Evolutionary conservation across 768 basidiomycete genomes (phyloP), one percentile per base, ranked within the genome.

Genomic region (Calvatia gigantea): DNA sequence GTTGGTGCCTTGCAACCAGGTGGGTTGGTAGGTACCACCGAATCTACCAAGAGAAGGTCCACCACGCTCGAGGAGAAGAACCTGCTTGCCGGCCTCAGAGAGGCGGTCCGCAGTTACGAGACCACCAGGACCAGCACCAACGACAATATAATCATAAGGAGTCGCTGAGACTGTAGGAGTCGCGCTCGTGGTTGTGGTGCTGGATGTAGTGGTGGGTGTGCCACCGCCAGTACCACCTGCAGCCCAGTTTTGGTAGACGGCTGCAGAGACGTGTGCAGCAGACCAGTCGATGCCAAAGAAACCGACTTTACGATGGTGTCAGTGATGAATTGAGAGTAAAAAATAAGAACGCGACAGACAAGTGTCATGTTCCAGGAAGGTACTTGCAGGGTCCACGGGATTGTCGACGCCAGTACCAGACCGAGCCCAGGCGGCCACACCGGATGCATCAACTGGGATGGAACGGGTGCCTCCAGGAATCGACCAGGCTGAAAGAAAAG

Each of bases 41-140:
- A 83, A 84, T 56, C 78, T 69, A 29, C 75, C 75, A 19, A 82
- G 81, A 61, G 78, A 81, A 6, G 85, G 85, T 1, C 84, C 84
- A 41, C 85, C 85, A 53, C 83, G 80, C 61, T 85, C 85, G 4
- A 86, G 68, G 1, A 86, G 72, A 14, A 85, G 67, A 1, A 86
- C 83, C 48, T 82, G 82, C 69, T 85, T 85, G 35, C 82, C 82
- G 28, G 81, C 75, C 65, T 85, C 77, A 12, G 82, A 79, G 2
- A 85, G 67, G 35, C 83, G 75, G 61, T 85, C 83, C 0, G 83
- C 83, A 25, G 76, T 70, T 59, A 86, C 72, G 46, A 85, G 70
- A 35, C 84, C 84, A 53, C 79, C 83, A 4, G 82, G 75, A 11
- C 84, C 84, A 33, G 74, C 77, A 44, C 83, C 83, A 35, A 85